Conservation (phyloP, 164 flowering plant genomes). For the Tetracentron sinense region DNA sequence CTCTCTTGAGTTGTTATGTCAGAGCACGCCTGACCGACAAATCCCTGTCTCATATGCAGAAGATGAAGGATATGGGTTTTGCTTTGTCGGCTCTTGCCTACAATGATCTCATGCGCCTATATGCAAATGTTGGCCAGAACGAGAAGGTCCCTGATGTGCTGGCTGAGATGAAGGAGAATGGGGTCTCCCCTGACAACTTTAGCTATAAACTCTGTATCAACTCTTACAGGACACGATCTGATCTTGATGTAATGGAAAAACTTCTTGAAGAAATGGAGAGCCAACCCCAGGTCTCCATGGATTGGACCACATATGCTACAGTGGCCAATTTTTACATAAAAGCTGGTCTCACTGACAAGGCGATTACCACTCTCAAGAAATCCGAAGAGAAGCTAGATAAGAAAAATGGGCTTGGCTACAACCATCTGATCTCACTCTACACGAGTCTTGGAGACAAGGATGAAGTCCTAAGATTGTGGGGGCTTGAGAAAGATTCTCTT, state of each 20-base stretch:
- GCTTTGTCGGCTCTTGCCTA: constrained; percentile 22
- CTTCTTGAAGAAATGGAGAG: constrained; percentile 36
- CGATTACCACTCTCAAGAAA: constrained; percentile 30
- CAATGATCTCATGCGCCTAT: constrained; percentile 46
- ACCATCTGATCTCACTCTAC: constrained; percentile 40
- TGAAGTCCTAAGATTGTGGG: constrained; percentile 42
- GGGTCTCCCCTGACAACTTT: constrained; percentile 32
- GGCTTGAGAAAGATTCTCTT: constrained; percentile 21
- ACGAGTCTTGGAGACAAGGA: constrained; percentile 33
- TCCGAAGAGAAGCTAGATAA: constrained; percentile 26
- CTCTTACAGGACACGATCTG: constrained; percentile 32
- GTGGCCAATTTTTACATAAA: constrained; percentile 31
- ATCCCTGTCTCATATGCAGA: constrained; percentile 37
- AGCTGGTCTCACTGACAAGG: constrained; percentile 34
- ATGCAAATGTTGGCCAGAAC: constrained; percentile 21
- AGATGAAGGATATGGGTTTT: constrained; percentile 41
- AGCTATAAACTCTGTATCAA: constrained; percentile 44
- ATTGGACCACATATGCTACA: constrained; percentile 35
- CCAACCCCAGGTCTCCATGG: constrained; percentile 22
- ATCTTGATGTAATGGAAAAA: constrained; percentile 33
- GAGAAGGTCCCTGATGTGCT: constrained; percentile 40
- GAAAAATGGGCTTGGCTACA: constrained; percentile 32
- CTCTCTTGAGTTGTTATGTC: constrained; percentile 44
- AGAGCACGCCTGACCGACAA: constrained; percentile 35
- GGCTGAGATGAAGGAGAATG: constrained; percentile 39